Evolutionary conservation across 192 early-diverging fungal species (phyloP).

Genomic region (Paraglomus brasilianum): DNA sequence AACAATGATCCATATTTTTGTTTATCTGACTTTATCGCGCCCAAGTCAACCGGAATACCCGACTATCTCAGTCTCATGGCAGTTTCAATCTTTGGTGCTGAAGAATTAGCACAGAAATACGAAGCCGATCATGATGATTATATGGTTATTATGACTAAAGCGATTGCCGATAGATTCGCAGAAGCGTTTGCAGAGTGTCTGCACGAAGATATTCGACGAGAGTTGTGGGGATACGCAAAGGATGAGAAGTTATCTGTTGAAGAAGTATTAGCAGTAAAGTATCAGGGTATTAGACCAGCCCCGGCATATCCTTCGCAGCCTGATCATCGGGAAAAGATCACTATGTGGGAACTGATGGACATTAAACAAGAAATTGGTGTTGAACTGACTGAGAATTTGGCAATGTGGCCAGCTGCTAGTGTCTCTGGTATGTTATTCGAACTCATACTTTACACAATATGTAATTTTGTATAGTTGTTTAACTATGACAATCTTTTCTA

Average conservation of each 20-base stretch:
- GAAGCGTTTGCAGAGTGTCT: conserved; percentile 90
- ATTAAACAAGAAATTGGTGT: conserved; percentile 81
- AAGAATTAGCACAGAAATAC: conserved; percentile 81
- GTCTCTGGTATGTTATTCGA: conserved; percentile 75
- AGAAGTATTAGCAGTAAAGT: conserved; percentile 88
- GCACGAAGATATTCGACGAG: conserved; percentile 85
- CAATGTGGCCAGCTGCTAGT: conserved; percentile 90
- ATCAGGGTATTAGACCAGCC: conserved; percentile 93
- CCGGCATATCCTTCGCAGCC: conserved; percentile 95
- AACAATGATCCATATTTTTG: conserved; percentile 82
- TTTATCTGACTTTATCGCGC: conserved; percentile 91
- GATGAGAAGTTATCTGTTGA: conserved; percentile 73
- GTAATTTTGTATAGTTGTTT: too few species aligned
- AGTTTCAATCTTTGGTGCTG: conserved; percentile 87
- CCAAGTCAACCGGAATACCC: conserved; percentile 64
- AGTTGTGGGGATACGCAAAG: conserved; percentile 86
- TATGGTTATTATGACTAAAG: conserved; percentile 91
- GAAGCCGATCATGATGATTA: conserved; percentile 87
- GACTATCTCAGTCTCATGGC: conserved; percentile 94
- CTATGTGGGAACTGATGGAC: conserved; percentile 89
- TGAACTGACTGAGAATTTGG: conserved; percentile 86
- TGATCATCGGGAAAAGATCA: conserved; percentile 90
- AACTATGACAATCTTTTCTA: background rate
- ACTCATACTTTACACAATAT: too few species aligned
- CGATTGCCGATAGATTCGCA: conserved; percentile 89